phyloP scores from a whole-genome alignment of 2,329 filamentous ascomycete species.

The Aspergillus sp. region DNA sequence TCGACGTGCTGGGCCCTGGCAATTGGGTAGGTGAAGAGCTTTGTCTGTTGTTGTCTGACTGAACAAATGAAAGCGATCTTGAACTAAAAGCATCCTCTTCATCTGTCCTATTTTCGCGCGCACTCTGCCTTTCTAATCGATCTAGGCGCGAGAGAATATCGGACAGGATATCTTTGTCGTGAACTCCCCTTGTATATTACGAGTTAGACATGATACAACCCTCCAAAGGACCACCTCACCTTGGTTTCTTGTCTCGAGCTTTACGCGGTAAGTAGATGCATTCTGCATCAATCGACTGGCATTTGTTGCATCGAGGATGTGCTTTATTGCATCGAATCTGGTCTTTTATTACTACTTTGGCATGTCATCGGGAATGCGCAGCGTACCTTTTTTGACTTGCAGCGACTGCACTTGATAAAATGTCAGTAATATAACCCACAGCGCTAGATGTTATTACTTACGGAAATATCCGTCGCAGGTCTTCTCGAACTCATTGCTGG shows the following conservation, averaged over 20 bases:
- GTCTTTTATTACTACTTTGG: not conserved
- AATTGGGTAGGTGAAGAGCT: not conserved
- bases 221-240: not conserved
- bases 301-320: conserved; percentile 15
- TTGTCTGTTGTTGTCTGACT: not conserved
- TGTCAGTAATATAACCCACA: not conserved
- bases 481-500: not conserved
- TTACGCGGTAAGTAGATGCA: conserved; percentile 14
- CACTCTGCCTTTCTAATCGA: conserved; percentile 12
- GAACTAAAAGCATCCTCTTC: not conserved
- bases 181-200: not conserved
- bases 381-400: conserved; percentile 12
- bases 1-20: not conserved
- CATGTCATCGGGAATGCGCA: not conserved
- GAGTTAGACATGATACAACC: not conserved
- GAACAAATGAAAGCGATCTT: not conserved
- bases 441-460: not conserved
- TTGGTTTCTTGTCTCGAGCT: conserved; percentile 5
- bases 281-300: conserved; percentile 5
- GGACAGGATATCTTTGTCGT: conserved; percentile 6
- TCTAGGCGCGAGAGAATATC: conserved; percentile 9
- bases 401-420: conserved; percentile 9
- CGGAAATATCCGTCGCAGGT: conserved; percentile 4
- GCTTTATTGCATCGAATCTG: conserved; percentile 17
- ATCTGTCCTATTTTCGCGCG: not conserved